Base-by-base conservation (phyloP, 148 eudicot species). In the Rhododendron griersonianum region DNA sequence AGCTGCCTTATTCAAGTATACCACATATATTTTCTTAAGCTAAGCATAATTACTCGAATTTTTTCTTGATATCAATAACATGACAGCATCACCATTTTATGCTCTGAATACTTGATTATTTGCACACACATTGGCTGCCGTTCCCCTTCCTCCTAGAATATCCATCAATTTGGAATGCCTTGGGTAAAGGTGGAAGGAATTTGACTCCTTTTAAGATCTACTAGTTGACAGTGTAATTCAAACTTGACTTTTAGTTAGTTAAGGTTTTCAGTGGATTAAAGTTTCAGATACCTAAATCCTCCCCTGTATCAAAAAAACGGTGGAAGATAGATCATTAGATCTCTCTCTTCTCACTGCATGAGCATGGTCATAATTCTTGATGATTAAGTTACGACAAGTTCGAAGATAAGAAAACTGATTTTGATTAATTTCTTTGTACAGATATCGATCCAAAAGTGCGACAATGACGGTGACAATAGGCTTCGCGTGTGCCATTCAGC, bases 381-480 rank as follows among this genome's bases (percentile, higher is more conserved):
- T 11, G 19, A 53, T 47, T 80, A 25, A 25, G 39, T 57, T 35
- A 59, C 44, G 71, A 81, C 7, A 16, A 80, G 5, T 16, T 15
- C 15, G 3, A 57, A 18, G 28, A 81, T 35, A 1, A 45, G 18
- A 65, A 4, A 65, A 5, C 35, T 81, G 13, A 73, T 35, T 74
- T 57, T 4, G 16, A 53, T 65, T 65, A 3, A 23, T 87, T 33
- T 4, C 47, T 82, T 78, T 84, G 37, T 79, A 30, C 94, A 96
- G 99, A 96, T 95, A 41, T 96, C 99, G 23, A 96, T 96, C 35
- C 99, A 95, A 86, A 96, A 96, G 82, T 95, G 99, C 55, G 99
- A 95, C 89, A 86, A 90, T 82, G 98, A 96, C 63, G 98, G 98
- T 48, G 98, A 96, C 90, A 94, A 96, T 92, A 91, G 99, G 91